Evolutionary conservation across 805 yeast genomes (phyloP).

Genomic region (Pichia ethanolica): DNA sequence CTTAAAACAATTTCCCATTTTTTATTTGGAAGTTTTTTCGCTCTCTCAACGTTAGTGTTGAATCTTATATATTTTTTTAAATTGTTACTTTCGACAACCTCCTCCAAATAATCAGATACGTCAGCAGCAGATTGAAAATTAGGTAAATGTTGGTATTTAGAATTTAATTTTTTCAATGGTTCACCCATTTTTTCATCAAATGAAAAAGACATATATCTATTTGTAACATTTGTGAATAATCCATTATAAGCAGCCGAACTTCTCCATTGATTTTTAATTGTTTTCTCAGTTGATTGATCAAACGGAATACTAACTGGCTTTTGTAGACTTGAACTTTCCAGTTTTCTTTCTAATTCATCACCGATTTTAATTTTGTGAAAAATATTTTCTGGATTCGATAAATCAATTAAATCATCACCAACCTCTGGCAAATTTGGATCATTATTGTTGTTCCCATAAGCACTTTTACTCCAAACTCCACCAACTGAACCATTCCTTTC

Average conservation of each 20-base stretch:
- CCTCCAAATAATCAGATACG: conserved; percentile 13
- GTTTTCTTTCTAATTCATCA: conserved; percentile 9
- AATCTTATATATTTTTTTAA: conserved; percentile 31
- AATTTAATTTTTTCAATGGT: conserved; percentile 4
- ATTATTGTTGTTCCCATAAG: conserved; percentile 8
- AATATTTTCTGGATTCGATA: conserved; percentile 5
- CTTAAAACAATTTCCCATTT: conserved; percentile 30
- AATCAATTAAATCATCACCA: conserved; percentile 5
- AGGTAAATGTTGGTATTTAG: conserved; percentile 10
- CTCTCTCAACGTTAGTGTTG: conserved; percentile 35
- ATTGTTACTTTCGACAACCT: conserved; percentile 17
- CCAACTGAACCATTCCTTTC: conserved; percentile 35
- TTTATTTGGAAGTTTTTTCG: conserved; percentile 22
- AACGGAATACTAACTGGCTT: conserved; percentile 22
- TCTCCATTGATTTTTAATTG: conserved; percentile 28
- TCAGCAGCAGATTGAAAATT: conserved; percentile 25
- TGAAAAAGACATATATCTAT: conserved; percentile 33
- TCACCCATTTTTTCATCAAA: conserved; percentile 19
- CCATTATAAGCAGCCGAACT: conserved; percentile 31
- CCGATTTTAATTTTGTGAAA: conserved; percentile 8
- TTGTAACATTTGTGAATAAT: conserved; percentile 37
- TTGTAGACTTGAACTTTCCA: conserved; percentile 27
- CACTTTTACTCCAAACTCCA: conserved; percentile 33
- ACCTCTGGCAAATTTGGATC: conserved; percentile 19
- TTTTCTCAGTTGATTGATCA: not conserved